These are phyloP conservation scores for Polytrichum formosum DNA, from an alignment of 225 moss, liverwort and hornwort species.

Conservation along the genomic window DNA sequence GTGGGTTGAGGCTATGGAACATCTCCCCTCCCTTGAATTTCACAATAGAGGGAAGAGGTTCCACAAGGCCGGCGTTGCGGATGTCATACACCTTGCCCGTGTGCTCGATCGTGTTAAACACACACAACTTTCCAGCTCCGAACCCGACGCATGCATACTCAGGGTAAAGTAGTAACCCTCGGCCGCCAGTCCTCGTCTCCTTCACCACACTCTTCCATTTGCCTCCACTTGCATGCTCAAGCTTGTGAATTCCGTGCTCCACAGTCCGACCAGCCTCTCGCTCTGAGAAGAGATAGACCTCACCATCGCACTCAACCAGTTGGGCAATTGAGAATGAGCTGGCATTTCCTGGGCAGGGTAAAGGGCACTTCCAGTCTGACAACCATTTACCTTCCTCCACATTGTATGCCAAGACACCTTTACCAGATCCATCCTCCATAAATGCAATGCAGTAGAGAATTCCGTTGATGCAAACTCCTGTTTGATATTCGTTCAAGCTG, in stretches of 20 bases:
- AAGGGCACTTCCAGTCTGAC: background rate
- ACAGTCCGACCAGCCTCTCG: constrained; percentile 10
- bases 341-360: background rate
- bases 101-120: constrained; percentile 24
- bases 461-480: constrained; percentile 12
- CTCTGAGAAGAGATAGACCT: constrained; percentile 32
- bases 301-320: constrained; percentile 19
- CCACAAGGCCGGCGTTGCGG: background rate
- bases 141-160: constrained; percentile 20
- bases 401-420: constrained; percentile 20
- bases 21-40: background rate
- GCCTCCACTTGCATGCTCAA: constrained; percentile 3
- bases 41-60: constrained; percentile 8
- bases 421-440: constrained; percentile 5
- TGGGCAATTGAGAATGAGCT: constrained; percentile 4
- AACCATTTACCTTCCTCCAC: constrained; percentile 5
- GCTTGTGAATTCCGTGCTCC: constrained; percentile 18
- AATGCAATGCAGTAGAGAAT: constrained; percentile 14
- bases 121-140: constrained; percentile 10
- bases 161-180: constrained; percentile 27
- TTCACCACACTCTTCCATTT: constrained; percentile 12
- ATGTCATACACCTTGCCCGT: constrained; percentile 22
- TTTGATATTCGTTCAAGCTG: constrained; percentile 28
- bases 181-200: constrained; percentile 12
- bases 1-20: constrained; percentile 14